phyloP scores from a whole-genome alignment of 441 rosid species.

The Gossypium davidsonii region DNA sequence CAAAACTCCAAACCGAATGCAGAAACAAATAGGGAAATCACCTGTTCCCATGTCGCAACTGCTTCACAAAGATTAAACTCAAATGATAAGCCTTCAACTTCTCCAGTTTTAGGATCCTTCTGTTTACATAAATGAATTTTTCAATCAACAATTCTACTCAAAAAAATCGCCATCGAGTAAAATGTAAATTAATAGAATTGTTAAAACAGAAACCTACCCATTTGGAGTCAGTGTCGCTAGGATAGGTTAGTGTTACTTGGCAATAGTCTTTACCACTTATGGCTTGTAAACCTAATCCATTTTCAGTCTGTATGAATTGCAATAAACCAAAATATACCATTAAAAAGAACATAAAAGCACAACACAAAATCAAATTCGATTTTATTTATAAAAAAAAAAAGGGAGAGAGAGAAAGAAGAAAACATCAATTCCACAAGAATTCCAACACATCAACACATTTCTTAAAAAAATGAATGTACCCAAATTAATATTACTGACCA shows the following conservation, averaged over 20 bases:
- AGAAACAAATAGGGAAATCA: conserved; percentile 24
- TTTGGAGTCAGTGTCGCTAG: conserved; percentile 68
- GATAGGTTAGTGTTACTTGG: conserved; percentile 55
- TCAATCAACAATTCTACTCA: background rate
- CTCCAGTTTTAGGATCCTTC: conserved; percentile 87
- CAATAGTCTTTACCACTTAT: conserved; percentile 58
- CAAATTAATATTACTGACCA: conserved; percentile 40
- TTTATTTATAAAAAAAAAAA: background rate
- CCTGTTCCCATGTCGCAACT: conserved; percentile 94
- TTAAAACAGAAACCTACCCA: conserved; percentile 47
- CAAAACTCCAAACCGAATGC: background rate
- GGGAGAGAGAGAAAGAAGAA: background rate
- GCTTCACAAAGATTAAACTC: conserved; percentile 85
- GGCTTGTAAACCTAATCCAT: conserved; percentile 84
- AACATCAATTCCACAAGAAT: conserved; percentile 1
- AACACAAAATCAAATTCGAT: background rate
- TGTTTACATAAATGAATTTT: conserved; percentile 20
- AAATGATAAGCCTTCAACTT: conserved; percentile 68
- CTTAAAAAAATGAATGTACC: background rate
- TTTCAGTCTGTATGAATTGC: conserved; percentile 55
- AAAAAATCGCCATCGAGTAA: background rate
- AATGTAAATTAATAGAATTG: background rate
- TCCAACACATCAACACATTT: background rate
- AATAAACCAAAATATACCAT: conserved; percentile 11
- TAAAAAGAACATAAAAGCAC: background rate